phyloP scores from a whole-genome alignment of 805 yeast genomes.

The Grigorovia humatica region DNA sequence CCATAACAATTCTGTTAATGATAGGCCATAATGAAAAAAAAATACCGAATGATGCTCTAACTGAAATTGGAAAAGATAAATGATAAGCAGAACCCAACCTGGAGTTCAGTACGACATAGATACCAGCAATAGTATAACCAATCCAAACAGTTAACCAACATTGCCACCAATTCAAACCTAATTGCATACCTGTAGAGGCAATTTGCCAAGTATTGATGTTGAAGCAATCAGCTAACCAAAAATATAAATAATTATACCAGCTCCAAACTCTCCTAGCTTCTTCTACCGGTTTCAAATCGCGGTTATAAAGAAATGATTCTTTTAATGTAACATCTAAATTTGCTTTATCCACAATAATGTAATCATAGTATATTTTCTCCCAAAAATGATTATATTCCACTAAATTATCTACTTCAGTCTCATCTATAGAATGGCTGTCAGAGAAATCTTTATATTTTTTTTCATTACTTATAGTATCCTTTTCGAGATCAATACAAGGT shows the following conservation, averaged over 20 bases:
- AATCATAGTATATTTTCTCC: slow-evolving; percentile 6
- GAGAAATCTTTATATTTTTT: not conserved
- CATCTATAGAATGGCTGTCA: slow-evolving; percentile 1
- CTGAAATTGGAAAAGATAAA: slow-evolving; percentile 74
- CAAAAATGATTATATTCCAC: slow-evolving; percentile 3
- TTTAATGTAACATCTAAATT: slow-evolving; percentile 26
- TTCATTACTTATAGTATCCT: not conserved
- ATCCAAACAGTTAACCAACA: slow-evolving; percentile 85
- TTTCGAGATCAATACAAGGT: not conserved
- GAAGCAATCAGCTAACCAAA: slow-evolving; percentile 87
- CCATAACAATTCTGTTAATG: slow-evolving; percentile 80
- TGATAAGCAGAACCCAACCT: slow-evolving; percentile 78
- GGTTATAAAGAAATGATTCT: slow-evolving; percentile 52
- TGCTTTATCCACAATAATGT: slow-evolving; percentile 6
- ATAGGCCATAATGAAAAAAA: slow-evolving; percentile 86
- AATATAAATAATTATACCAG: slow-evolving; percentile 70
- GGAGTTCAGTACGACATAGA: slow-evolving; percentile 58
- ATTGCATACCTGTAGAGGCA: slow-evolving; percentile 74
- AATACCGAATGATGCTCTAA: slow-evolving; percentile 77
- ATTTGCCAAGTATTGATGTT: slow-evolving; percentile 90
- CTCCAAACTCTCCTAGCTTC: slow-evolving; percentile 65
- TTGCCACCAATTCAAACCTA: slow-evolving; percentile 86
- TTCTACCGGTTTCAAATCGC: slow-evolving; percentile 75
- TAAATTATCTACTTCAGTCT: not conserved
- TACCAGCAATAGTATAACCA: slow-evolving; percentile 65